Evolutionary conservation across 305 asterid genomes (phyloP).

Genomic region (Solanum chacoense): DNA sequence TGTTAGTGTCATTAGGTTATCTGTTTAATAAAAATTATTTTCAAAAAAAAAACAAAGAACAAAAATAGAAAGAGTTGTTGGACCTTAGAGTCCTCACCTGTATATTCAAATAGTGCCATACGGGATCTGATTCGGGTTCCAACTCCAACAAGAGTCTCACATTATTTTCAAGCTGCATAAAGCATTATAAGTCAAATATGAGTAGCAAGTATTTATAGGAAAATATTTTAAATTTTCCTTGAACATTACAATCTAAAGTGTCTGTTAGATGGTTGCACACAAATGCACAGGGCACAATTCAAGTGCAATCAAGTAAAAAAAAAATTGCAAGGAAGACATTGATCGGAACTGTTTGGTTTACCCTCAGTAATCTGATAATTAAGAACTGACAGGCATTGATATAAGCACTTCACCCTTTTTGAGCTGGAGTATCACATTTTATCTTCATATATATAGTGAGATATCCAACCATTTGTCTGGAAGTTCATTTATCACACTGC

Average conservation of each 20-base stretch:
- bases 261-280: not conserved
- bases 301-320: not conserved
- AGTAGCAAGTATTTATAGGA: not conserved
- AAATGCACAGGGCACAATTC: not conserved
- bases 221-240: not conserved
- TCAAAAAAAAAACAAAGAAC: not conserved
- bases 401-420: not conserved
- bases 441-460: not conserved
- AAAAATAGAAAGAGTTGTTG: not conserved
- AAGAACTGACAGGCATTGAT: not conserved
- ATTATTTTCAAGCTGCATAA: constrained; percentile 87
- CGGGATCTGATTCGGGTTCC: constrained; percentile 97
- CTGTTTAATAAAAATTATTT: not conserved
- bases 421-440: not conserved
- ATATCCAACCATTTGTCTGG: not conserved
- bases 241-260: not conserved
- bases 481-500: not conserved
- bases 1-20: not conserved
- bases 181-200: constrained; percentile 14
- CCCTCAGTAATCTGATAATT: not conserved
- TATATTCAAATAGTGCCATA: constrained; percentile 80
- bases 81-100: constrained; percentile 47
- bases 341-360: not conserved
- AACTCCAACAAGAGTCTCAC: constrained; percentile 92
- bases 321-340: not conserved